Evolutionary conservation across 2,329 filamentous ascomycete species (phyloP).

Genomic region (Rhytidhysteron rufulum): DNA sequence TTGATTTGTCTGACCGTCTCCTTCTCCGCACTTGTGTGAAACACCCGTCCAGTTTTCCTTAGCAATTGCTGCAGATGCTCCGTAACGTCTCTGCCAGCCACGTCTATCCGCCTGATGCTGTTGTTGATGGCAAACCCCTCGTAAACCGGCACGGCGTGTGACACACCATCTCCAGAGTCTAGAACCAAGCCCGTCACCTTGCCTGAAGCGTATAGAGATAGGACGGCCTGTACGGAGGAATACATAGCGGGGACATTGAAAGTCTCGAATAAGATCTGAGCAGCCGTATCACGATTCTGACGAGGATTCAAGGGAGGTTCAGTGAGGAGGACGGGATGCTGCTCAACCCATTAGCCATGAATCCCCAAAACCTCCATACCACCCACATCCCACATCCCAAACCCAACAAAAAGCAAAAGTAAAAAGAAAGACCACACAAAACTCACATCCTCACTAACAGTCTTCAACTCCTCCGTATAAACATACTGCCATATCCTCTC

Average conservation of each 20-base stretch:
- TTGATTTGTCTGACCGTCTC: conserved; percentile 98
- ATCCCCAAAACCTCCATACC: too few relatives aligned
- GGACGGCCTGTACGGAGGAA: conserved; percentile 93
- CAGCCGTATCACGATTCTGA: conserved; percentile 91
- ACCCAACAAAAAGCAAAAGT: too few relatives aligned
- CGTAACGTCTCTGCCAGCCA: conserved; percentile 92
- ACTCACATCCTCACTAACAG: conserved; percentile 87
- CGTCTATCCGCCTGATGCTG: conserved; percentile 92
- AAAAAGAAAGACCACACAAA: too few relatives aligned
- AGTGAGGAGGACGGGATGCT: conserved; percentile 94
- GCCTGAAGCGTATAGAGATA: conserved; percentile 92
- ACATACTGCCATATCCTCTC: conserved; percentile 99
- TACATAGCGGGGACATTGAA: conserved; percentile 97
- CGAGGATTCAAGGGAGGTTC: conserved; percentile 94
- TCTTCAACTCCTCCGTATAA: conserved; percentile 93
- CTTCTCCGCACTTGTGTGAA: conserved; percentile 98
- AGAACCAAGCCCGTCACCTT: conserved; percentile 94
- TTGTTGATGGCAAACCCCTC: conserved; percentile 96
- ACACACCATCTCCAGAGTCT: conserved; percentile 93
- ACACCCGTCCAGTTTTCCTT: conserved; percentile 87
- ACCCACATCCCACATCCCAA: too few relatives aligned
- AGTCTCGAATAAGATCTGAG: conserved; percentile 96
- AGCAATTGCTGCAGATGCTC: conserved; percentile 89
- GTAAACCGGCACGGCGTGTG: conserved; percentile 94
- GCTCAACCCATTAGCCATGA: conserved; percentile 9